Percentiles rank a stretch among this genome's conserved stretches.
Conservation (phyloP, 768 basidiomycete species). For the Arthromyces matolae region DNA sequence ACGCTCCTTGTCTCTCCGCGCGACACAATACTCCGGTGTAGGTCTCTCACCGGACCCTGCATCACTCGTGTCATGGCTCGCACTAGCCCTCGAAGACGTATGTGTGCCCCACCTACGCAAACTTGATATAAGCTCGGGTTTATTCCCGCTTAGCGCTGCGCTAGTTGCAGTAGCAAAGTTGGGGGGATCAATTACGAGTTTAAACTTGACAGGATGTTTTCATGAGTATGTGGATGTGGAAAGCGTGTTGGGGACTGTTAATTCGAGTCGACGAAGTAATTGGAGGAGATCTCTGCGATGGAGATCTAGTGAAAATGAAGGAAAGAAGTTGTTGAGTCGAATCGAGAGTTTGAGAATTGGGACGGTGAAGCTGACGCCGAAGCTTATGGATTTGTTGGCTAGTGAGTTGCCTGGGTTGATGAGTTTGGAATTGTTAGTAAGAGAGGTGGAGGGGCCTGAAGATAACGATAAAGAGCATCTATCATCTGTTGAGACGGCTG, state of each 20-base stretch:
- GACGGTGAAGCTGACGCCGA: slow-evolving; percentile 37
- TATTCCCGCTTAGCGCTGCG: slow-evolving; percentile 36
- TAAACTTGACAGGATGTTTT: slow-evolving; percentile 38
- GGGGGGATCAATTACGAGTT: slow-evolving; percentile 28
- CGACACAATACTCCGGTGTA: slow-evolving; percentile 37
- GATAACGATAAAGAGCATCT: slow-evolving; percentile 17
- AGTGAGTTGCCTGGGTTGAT: slow-evolving; percentile 30
- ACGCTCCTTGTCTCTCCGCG: slow-evolving; percentile 36
- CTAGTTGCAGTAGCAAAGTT: slow-evolving; percentile 42
- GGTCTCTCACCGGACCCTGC: slow-evolving; percentile 26
- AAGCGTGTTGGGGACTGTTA: slow-evolving; percentile 24
- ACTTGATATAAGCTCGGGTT: slow-evolving; percentile 20
- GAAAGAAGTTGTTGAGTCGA: slow-evolving; percentile 14
- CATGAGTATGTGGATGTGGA: slow-evolving; percentile 34
- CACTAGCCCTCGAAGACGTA: slow-evolving; percentile 23
- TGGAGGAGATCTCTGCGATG: too few relatives aligned
- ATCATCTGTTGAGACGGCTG: not conserved
- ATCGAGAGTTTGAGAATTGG: slow-evolving; percentile 36
- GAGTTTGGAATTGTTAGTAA: slow-evolving; percentile 36
- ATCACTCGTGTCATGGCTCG: slow-evolving; percentile 37
- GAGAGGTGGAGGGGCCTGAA: slow-evolving; percentile 32
- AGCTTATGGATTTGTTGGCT: slow-evolving; percentile 40
- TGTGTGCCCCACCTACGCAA: slow-evolving; percentile 20
- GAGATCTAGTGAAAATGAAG: too few relatives aligned
- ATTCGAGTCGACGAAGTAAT: too few relatives aligned